Evolutionary conservation across 805 yeast species (phyloP), one percentile per base, ranked within the genome.

Genomic region (Spathaspora girioi): DNA sequence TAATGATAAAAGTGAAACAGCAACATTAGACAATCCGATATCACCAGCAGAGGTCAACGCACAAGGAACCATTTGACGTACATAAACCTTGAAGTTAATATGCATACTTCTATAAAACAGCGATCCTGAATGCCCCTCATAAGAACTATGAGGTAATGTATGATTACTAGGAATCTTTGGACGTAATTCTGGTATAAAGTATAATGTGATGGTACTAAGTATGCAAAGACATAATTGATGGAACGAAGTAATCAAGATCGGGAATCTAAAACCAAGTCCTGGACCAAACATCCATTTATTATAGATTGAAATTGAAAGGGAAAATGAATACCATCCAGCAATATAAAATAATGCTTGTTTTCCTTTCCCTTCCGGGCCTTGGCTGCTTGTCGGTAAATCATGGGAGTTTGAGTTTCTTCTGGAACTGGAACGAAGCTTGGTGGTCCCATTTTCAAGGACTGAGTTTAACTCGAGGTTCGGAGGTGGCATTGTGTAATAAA

Each of bases 201-300:
- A 66, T 51, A 87, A 55, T 46, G 77, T 70, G 23, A 65, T 42
- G 4, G 77, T 64, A 48, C 93, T 80, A 35, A 87, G 61, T 43
- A 73, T 50, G 52, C 87, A 72, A 43, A 90, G 79, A 45, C 86
- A 80, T 26, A 86, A 62, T 70, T 94, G 98, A 70, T 94, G 99
- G 59, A 85, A 77, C 3, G 92, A 76, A 0, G 99, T 94, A 49
- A 92, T 82, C 27, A 92, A 70, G 19, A 94, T 79, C 1, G 99
- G 99, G 63, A 83, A 94, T 31, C 82, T 80, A 60, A 94, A 86
- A 62, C 88, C 82, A 50, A 92, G 73, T 17, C 89, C 87, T 9
- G 79, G 76, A 40, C 93, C 92, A 71, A 93, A 94, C 97, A 93
- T 93, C 97, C 97, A 91, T 71, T 92, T 92, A 75, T 94, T 94